phyloP scores from a whole-genome alignment of 257 asterid genomes.

The Nicotiana noctiflora region DNA sequence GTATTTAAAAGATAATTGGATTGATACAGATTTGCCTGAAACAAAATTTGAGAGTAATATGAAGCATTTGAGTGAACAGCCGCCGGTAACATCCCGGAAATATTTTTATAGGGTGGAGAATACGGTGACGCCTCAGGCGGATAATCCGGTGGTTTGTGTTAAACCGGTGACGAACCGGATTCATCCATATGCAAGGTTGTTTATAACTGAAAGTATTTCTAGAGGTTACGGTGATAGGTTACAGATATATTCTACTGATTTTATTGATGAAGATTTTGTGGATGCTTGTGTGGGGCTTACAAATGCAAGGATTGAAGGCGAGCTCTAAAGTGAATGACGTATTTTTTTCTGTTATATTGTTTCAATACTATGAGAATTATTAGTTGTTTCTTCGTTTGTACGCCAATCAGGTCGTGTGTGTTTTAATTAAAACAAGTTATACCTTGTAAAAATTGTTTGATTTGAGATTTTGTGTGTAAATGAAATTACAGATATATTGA shows the following conservation, averaged over 20 bases:
- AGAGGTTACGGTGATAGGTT: constrained; percentile 42
- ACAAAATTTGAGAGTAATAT: constrained; percentile 83
- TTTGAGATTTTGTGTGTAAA: background rate
- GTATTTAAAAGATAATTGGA: constrained; percentile 68
- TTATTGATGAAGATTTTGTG: constrained; percentile 77
- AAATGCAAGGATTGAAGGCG: constrained; percentile 57
- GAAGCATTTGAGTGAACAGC: constrained; percentile 58
- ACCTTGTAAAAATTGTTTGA: background rate
- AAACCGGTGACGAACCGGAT: constrained; percentile 70
- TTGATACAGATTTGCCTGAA: constrained; percentile 75
- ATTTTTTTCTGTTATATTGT: background rate
- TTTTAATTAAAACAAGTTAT: background rate
- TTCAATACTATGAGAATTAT: background rate
- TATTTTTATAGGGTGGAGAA: constrained; percentile 88
- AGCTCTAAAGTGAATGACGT: constrained; percentile 10
- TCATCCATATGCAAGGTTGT: constrained; percentile 63
- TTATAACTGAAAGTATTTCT: constrained; percentile 41
- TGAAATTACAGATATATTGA: background rate
- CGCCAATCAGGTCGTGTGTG: background rate
- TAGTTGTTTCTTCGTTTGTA: background rate
- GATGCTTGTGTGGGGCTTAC: constrained; percentile 80
- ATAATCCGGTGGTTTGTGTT: constrained; percentile 77
- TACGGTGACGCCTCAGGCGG: constrained; percentile 88
- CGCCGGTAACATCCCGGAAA: constrained; percentile 37
- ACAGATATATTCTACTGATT: constrained; percentile 81